Percentiles rank a stretch among this genome's conserved stretches.
Conservation (phyloP, 208 protist genomes). For the Wallacemonas sp. region DNA sequence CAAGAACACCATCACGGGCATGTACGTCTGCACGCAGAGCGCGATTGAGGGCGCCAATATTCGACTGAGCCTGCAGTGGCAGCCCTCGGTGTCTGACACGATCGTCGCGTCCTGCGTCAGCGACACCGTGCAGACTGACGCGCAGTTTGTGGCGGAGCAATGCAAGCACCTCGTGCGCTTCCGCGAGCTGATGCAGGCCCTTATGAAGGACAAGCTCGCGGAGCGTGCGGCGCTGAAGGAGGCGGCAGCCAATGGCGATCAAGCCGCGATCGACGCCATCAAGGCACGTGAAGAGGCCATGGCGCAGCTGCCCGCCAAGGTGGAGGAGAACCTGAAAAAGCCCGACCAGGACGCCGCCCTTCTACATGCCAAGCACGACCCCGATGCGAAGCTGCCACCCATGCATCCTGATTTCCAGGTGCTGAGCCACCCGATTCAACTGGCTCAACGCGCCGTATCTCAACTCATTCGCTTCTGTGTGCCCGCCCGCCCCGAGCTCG, state of each 20-base stretch:
- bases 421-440: slow-evolving; percentile 39
- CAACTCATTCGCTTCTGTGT: slow-evolving; percentile 74
- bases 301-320: slow-evolving; percentile 1
- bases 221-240: slow-evolving; percentile 8
- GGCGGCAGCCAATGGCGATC: slow-evolving; percentile 23
- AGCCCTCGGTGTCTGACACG: slow-evolving; percentile 49
- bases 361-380: slow-evolving; percentile 13
- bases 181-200: slow-evolving; percentile 61
- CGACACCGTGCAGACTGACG: slow-evolving; percentile 28
- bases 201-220: slow-evolving; percentile 21
- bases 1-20: slow-evolving; percentile 58
- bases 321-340: slow-evolving; percentile 21
- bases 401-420: slow-evolving; percentile 24
- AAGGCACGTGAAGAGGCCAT: slow-evolving; percentile 14
- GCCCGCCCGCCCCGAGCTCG: slow-evolving; percentile 37
- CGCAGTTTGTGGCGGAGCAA: slow-evolving; percentile 47
- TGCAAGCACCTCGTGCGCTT: slow-evolving; percentile 46
- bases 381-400: neutral
- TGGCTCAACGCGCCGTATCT: slow-evolving; percentile 47
- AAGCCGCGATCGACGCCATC: slow-evolving; percentile 14
- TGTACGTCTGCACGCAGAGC: slow-evolving; percentile 61
- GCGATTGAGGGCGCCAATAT: slow-evolving; percentile 31
- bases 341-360: slow-evolving; percentile 29
- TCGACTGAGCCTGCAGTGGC: slow-evolving; percentile 51
- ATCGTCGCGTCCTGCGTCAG: slow-evolving; percentile 35